Evolutionary conservation across 441 rosid genomes (phyloP).

Genomic region (Caryocar brasiliense): DNA sequence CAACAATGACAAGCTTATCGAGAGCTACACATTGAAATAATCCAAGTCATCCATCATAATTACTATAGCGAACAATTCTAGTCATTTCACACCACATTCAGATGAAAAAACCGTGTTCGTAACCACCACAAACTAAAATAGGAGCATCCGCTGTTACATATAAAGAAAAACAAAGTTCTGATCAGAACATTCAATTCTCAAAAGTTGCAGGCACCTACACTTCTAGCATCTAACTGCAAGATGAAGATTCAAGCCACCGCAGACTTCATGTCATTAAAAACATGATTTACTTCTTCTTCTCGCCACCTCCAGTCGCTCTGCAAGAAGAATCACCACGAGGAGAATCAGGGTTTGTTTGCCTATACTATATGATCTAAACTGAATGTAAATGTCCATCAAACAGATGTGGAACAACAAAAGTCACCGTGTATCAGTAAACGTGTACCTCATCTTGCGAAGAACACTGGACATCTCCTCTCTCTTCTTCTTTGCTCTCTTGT

Average conservation of each 20-base stretch:
- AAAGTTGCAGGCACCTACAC: neutral
- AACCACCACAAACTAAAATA: too few relatives aligned
- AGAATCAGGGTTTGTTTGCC: too few relatives aligned
- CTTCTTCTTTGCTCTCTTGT: conserved; percentile 54
- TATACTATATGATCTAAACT: too few relatives aligned
- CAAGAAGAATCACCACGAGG: neutral
- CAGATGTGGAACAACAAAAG: neutral
- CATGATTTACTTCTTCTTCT: conserved; percentile 44
- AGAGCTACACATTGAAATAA: too few relatives aligned
- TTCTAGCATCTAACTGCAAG: neutral
- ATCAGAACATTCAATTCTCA: neutral
- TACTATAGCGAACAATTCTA: too few relatives aligned
- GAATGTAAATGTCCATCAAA: neutral
- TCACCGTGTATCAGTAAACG: too few relatives aligned
- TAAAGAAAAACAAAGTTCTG: neutral
- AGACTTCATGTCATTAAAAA: neutral
- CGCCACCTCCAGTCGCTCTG: conserved; percentile 50
- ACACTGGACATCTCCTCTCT: conserved; percentile 48
- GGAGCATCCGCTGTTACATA: neutral
- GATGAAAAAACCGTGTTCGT: too few relatives aligned
- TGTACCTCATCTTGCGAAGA: conserved; percentile 57
- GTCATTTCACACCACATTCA: too few relatives aligned
- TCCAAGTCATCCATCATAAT: too few relatives aligned
- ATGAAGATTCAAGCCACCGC: too few relatives aligned
- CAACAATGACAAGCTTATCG: too few relatives aligned